These are phyloP conservation scores for Elongisporangium anandrum DNA, from an alignment of 352 stramenopile species.

Conservation along the genomic window DNA sequence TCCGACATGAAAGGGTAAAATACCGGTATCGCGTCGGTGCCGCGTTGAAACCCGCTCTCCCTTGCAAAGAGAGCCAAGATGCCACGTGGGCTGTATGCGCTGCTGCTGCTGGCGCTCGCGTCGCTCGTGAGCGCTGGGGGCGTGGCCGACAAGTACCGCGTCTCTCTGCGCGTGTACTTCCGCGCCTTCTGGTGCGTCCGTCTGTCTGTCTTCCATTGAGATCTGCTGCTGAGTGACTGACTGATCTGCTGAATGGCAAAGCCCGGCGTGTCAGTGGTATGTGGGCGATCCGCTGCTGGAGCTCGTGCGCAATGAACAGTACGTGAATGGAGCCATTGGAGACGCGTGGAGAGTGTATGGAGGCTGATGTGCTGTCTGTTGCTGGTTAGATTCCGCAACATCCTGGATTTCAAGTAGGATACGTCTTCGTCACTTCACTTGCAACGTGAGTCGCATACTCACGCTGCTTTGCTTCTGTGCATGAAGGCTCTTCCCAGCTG, in stretches of 20 bases:
- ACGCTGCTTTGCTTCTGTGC: constrained; percentile 2
- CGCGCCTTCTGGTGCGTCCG: constrained; percentile 61
- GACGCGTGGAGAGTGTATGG: constrained; percentile 1
- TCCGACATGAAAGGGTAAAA: not conserved
- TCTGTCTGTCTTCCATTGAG: not conserved
- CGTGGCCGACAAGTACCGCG: constrained; percentile 31
- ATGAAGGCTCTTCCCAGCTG: constrained; percentile 58
- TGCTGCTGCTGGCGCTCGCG: constrained; percentile 15
- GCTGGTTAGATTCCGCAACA: constrained; percentile 55
- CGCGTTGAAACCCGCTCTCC: not conserved
- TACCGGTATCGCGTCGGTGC: not conserved
- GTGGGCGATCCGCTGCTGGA: constrained; percentile 65
- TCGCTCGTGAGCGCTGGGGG: constrained; percentile 5
- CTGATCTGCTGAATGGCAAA: constrained; percentile 8
- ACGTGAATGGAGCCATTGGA: constrained; percentile 3
- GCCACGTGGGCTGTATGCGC: constrained; percentile 6
- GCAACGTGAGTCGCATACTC: not conserved
- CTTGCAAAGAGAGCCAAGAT: not conserved
- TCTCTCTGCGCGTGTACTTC: constrained; percentile 67
- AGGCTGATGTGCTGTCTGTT: not conserved
- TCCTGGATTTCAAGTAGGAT: constrained; percentile 59
- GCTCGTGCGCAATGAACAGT: constrained; percentile 62
- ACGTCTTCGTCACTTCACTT: not conserved
- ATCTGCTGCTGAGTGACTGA: no score
- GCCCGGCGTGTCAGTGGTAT: constrained; percentile 81